A percentile compares a stretch with the other conserved stretches of the same genome.
These are phyloP conservation scores for Erysimum pusillum DNA, from an alignment of 441 rosid species.

Conservation along the genomic window DNA sequence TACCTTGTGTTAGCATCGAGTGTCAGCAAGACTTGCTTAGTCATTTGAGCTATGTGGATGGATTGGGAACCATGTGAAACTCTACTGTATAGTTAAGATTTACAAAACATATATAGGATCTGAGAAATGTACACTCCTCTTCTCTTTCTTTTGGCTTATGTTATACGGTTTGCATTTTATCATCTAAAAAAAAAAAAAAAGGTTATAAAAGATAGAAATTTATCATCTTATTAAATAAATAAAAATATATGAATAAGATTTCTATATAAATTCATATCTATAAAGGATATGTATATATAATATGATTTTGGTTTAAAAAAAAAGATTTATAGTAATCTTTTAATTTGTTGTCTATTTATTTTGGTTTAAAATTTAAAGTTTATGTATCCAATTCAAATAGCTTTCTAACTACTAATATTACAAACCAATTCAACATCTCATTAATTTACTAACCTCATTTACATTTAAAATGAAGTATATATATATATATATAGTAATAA, in stretches of 20 bases:
- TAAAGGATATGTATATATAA: no score
- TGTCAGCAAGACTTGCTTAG: not conserved
- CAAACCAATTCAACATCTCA: no score
- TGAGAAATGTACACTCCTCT: not conserved
- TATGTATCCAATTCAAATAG: no score
- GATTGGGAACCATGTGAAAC: not conserved
- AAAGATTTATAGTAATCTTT: no score
- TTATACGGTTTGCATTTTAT: not conserved
- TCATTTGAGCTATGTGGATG: conserved; percentile 1
- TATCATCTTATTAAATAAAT: not conserved
- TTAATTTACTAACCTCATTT: not conserved
- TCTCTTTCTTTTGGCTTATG: conserved; percentile 20
- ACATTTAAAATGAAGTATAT: not conserved
- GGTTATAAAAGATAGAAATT: not conserved
- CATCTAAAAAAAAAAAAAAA: not conserved
- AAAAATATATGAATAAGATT: not conserved
- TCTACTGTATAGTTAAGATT: not conserved
- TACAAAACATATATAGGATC: not conserved
- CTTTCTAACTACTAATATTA: no score
- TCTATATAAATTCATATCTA: not conserved
- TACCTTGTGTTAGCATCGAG: not conserved
- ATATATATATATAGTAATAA: not conserved
- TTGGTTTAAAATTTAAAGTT: no score
- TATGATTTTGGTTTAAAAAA: no score
- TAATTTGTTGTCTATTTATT: no score